phyloP scores from a whole-genome alignment of 306 rosid genomes.

The Echinosophora koreensis region DNA sequence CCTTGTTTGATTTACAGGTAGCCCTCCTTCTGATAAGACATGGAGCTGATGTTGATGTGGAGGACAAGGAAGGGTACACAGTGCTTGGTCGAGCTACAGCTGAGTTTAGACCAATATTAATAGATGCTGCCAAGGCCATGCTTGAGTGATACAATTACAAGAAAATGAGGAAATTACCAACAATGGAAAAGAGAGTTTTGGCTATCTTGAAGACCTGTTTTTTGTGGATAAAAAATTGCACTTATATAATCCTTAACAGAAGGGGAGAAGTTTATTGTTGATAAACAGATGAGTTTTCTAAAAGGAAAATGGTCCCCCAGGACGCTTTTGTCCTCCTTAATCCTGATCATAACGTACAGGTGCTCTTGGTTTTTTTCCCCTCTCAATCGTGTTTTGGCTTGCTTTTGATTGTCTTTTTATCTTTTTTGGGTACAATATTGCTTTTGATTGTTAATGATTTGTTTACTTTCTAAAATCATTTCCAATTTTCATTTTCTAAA shows the following conservation, averaged over 20 bases:
- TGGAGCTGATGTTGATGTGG: constrained; percentile 91
- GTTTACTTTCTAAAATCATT: too few species aligned
- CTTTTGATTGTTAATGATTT: too few species aligned
- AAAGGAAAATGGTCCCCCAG: background rate
- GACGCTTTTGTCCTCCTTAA: too few species aligned
- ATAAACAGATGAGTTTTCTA: too few species aligned
- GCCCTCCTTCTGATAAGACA: constrained; percentile 89
- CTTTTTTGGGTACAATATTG: too few species aligned
- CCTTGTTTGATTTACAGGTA: constrained; percentile 52
- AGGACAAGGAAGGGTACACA: constrained; percentile 93
- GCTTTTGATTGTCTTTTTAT: background rate
- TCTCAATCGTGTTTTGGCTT: background rate
- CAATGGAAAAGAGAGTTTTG: background rate
- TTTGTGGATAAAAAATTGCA: background rate
- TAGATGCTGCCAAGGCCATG: constrained; percentile 94
- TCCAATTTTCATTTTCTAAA: too few species aligned
- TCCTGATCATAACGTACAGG: too few species aligned
- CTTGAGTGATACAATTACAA: constrained; percentile 60
- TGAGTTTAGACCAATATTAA: constrained; percentile 65
- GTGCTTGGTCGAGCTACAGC: constrained; percentile 86
- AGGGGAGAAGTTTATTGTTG: background rate
- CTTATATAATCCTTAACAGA: background rate
- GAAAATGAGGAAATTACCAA: constrained; percentile 3
- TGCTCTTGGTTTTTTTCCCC: background rate
- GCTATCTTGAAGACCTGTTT: constrained; percentile 26